Conservation (phyloP, 2,329 filamentous ascomycete species). For the Cytospora schulzeri region DNA sequence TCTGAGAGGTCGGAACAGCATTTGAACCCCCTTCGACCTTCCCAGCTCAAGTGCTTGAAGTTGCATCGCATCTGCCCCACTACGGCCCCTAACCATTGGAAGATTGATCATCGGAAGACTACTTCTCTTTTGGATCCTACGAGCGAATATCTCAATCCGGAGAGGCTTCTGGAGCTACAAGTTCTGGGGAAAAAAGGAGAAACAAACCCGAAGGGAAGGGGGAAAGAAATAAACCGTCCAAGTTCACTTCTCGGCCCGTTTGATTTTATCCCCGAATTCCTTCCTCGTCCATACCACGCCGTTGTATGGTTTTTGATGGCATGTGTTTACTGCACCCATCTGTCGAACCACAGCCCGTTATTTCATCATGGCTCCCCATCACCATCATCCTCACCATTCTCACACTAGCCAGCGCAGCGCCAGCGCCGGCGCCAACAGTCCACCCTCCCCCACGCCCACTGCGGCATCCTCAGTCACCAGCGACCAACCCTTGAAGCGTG, state of each 20-base stretch:
- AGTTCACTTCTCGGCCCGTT: neutral
- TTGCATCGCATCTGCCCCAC: slow-evolving; percentile 7
- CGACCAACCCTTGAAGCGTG: slow-evolving; percentile 40
- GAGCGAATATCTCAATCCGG: neutral
- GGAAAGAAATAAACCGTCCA: too few species aligned
- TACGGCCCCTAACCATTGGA: neutral
- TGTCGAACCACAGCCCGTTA: slow-evolving; percentile 4
- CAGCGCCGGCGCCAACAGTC: neutral
- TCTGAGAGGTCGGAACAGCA: slow-evolving; percentile 5
- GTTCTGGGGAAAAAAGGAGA: neutral
- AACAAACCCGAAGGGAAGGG: neutral
- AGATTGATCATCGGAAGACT: neutral
- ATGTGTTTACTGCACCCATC: slow-evolving; percentile 7
- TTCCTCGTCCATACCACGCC: neutral
- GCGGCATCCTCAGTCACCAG: slow-evolving; percentile 25
- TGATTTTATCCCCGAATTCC: neutral
- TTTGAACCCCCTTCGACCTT: neutral
- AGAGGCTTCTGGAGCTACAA: neutral
- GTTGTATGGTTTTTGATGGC: slow-evolving; percentile 23
- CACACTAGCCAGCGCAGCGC: slow-evolving; percentile 12
- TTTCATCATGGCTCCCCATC: slow-evolving; percentile 21
- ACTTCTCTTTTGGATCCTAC: neutral
- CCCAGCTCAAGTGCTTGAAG: slow-evolving; percentile 6
- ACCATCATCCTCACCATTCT: neutral
- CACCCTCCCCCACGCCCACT: slow-evolving; percentile 20